Evolutionary conservation across 805 yeast genomes (phyloP), one percentile per base, ranked within the genome.

Genomic region (Kodamaea restingae): DNA sequence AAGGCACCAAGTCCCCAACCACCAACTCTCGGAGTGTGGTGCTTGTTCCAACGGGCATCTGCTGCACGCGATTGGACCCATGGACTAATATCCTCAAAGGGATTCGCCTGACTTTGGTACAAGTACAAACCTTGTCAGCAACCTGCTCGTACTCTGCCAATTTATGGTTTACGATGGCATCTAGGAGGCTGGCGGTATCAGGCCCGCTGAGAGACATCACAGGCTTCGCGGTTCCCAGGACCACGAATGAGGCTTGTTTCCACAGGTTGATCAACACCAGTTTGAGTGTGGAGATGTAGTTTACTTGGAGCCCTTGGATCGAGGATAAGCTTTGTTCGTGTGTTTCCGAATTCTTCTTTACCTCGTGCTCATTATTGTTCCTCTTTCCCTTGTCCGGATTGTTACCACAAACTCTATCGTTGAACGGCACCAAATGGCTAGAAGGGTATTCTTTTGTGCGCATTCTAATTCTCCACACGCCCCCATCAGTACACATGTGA

Each of bases 221-320:
- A 2, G 79, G 73, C 44, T 84, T 87, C 4, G 95, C 73, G n/a
- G 78, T 74, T 0, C 95, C 95, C 47, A 81, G 78, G 26, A 84
- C 57, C 0, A 88, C 76, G 51, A 72, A 87, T 51, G 88, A 79
- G 4, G 88, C 75, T 53, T 91, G 97, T 52, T 93, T 91, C 55
- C 88, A 62, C 43, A 80, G 88, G 54, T 91, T 88, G 44, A 80
- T 63, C 81, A 93, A 81, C 36, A 76, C 71, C 36, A 71, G 32
- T 4, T 30, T 15, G 21, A 30, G 32, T 8, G 32, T 17, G 12
- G 32, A 17, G 3, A 30, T 6, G 12, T 30, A 30, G 18, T 28
- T 20, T 6, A 20, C 22, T 20, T 20, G 7, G 8, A 20, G 14
- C n/a, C n/a, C n/a, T n/a, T n/a, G n/a, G n/a, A n/a, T n/a, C n/a